Base-by-base conservation (phyloP, 306 rosid genomes). In the Vigna radiata region DNA sequence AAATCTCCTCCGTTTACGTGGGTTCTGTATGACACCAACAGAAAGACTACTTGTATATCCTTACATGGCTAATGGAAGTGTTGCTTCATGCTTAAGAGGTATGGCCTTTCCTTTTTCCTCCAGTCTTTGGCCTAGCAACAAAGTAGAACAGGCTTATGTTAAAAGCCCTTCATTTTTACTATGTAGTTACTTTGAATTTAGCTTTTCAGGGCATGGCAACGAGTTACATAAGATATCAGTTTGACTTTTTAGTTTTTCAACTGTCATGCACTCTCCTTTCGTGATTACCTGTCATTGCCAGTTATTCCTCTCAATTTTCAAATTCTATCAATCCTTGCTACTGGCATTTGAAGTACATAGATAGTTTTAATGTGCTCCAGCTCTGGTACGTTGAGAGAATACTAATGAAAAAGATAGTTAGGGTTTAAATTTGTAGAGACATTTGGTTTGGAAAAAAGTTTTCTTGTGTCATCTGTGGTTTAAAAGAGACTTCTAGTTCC, bases 81-180 rank as follows among this genome's bases (percentile, higher is more conserved):
- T 96, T 66, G 99, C 99, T 8, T 96, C 99, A 15, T 96, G 98
- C 82, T 88, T 92, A 87, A 89, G 99, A 92, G 99, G 99, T 96
- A 84, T 12, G 6, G 6, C 27, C 29, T 19, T 54, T 61, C 4
- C 18, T 27, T 25, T 82, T 66, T 29, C 39, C 6, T 4, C 1
- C 39, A 50, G 25, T 48, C 8, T 19, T 11, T 29, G 23, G 15
- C 25, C 25, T 46, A 21, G 9, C 49, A 11, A 59, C 31, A 31
- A 64, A 47, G 33, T 58, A 59, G 54, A 55, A 43, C 59, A 50
- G 14, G 15, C 13, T 33, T 60, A 29, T 47, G 5, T 33, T 48
- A 7, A 65, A 19, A 1, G 1, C 43, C 23, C 3, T 16, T 12
- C n/a, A 17, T n/a, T 48, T 48, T 31, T 62, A 50, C 23, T 6